These are phyloP conservation scores for Peribolospora baueri DNA, from an alignment of 768 basidiomycete species.

Conservation along the genomic window DNA sequence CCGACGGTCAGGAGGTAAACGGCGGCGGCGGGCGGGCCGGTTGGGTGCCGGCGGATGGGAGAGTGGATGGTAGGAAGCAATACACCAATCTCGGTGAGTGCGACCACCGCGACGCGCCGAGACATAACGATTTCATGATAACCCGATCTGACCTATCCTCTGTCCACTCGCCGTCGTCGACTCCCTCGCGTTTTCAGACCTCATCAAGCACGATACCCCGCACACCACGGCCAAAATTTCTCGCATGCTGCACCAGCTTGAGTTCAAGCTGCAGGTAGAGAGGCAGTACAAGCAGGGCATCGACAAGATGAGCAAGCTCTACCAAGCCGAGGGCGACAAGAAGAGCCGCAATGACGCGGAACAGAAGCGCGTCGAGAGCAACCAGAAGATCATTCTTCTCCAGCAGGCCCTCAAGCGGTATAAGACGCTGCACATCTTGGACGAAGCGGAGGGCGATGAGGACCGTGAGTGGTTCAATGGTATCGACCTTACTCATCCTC, in stretches of 20 bases:
- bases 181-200: slow-evolving; percentile 27
- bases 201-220: slow-evolving; percentile 93
- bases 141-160: neutral
- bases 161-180: neutral
- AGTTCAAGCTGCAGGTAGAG: slow-evolving; percentile 97
- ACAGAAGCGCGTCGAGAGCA: slow-evolving; percentile 77
- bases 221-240: slow-evolving; percentile 90
- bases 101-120: neutral
- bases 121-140: neutral
- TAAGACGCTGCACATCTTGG: slow-evolving; percentile 81
- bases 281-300: slow-evolving; percentile 94
- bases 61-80: neutral
- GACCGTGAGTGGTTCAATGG: slow-evolving; percentile 39
- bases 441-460: slow-evolving; percentile 35
- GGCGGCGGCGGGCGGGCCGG: neutral
- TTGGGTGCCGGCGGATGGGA: neutral
- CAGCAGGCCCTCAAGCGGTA: slow-evolving; percentile 82
- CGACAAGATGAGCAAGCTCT: slow-evolving; percentile 95
- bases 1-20: too few species aligned
- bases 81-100: slow-evolving; percentile 10
- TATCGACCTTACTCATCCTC: neutral
- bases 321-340: slow-evolving; percentile 91
- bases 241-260: slow-evolving; percentile 90
- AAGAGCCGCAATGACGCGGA: slow-evolving; percentile 80
- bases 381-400: slow-evolving; percentile 83